Evolutionary conservation across 257 asterid genomes (phyloP).

Genomic region (Nicotiana undulata): DNA sequence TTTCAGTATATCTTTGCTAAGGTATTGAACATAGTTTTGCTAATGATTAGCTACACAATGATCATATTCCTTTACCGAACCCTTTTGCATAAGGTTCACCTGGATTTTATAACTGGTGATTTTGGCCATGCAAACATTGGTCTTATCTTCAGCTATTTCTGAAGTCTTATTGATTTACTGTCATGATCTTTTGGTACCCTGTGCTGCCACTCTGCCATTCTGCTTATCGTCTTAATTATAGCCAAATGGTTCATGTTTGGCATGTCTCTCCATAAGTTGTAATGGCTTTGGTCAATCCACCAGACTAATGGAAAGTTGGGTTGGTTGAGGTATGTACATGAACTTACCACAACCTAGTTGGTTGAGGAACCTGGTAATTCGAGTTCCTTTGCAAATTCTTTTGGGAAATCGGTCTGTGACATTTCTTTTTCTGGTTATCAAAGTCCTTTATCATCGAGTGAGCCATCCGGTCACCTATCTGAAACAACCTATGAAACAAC

Average conservation of each 20-base stretch:
- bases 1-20: neutral
- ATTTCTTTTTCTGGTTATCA: neutral
- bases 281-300: neutral
- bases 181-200: neutral
- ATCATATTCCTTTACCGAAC: neutral
- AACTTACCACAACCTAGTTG: neutral
- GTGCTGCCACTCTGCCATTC: neutral
- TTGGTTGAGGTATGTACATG: neutral
- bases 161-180: neutral
- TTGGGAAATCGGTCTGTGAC: neutral
- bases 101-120: neutral
- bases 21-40: neutral
- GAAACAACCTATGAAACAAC: no score
- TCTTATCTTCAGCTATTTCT: neutral
- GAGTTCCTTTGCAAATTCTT: neutral
- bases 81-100: neutral
- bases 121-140: neutral
- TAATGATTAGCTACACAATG: neutral
- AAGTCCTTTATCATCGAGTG: neutral
- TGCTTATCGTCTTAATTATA: neutral
- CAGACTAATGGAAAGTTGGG: neutral
- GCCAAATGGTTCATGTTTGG: neutral
- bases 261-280: neutral
- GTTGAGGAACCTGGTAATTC: neutral
- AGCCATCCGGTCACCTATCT: neutral